Conservation (phyloP, 192 early-diverging fungal species). For the Mortierella antarctica region DNA sequence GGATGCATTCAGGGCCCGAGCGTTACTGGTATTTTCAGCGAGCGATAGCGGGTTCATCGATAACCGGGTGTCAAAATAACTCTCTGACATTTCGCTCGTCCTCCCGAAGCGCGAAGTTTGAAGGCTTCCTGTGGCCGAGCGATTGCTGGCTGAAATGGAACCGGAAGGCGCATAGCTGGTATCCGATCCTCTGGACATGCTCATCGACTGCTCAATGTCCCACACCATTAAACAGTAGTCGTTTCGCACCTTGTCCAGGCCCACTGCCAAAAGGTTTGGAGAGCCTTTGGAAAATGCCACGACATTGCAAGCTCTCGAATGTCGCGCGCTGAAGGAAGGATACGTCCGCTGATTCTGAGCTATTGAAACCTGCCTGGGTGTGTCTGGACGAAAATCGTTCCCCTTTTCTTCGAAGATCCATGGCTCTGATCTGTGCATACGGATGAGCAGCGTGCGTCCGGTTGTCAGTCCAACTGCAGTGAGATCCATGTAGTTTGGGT, state of each 20-base stretch:
- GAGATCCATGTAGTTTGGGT: constrained; percentile 64
- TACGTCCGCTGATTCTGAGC: constrained; percentile 49
- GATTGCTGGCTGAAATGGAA: constrained; percentile 15
- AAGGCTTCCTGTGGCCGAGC: constrained; percentile 30
- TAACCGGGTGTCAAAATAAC: constrained; percentile 45
- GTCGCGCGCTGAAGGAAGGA: constrained; percentile 57
- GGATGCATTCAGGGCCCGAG: constrained; percentile 37
- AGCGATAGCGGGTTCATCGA: constrained; percentile 49
- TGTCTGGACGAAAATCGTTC: constrained; percentile 53
- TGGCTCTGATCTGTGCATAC: constrained; percentile 58
- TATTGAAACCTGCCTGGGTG: constrained; percentile 35
- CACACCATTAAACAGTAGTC: constrained; percentile 79
- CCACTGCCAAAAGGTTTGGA: constrained; percentile 69
- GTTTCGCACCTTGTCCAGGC: constrained; percentile 80
- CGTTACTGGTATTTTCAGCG: constrained; percentile 41
- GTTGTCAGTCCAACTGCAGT: constrained; percentile 70
- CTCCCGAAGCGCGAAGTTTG: constrained; percentile 44
- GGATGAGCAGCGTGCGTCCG: constrained; percentile 64
- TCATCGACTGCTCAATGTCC: constrained; percentile 72
- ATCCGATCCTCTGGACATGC: constrained; percentile 35
- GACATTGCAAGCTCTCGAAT: constrained; percentile 75
- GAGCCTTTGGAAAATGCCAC: constrained; percentile 76
- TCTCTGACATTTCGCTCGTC: constrained; percentile 31
- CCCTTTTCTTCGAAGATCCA: constrained; percentile 52
- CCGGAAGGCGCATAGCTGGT: constrained; percentile 43